These are phyloP conservation scores for Paracorniculantispora psalliotae DNA, from an alignment of 2,329 filamentous ascomycete species.

Conservation along the genomic window DNA sequence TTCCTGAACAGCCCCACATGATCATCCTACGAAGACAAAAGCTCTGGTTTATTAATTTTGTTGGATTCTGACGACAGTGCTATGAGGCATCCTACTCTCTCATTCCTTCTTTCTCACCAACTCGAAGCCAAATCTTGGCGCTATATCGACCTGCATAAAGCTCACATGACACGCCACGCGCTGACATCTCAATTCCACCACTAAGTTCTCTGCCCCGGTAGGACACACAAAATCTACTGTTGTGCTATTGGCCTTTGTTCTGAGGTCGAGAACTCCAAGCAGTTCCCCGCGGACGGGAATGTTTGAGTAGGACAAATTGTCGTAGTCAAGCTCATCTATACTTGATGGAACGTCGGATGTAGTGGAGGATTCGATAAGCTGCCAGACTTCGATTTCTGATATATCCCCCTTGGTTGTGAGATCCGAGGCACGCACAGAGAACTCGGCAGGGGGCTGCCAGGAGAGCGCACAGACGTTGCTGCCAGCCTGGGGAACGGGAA, in stretches of 20 bases:
- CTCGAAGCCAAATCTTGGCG: conserved; percentile 12
- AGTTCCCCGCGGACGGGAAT: conserved; percentile 11
- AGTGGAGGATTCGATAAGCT: conserved; percentile 5
- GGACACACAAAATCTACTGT: conserved; percentile 4
- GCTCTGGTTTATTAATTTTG: too few relatives aligned
- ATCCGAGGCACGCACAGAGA: background rate
- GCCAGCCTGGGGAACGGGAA: background rate
- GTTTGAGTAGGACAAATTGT: conserved; percentile 8
- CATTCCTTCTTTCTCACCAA: conserved; percentile 3
- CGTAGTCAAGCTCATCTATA: conserved; percentile 10
- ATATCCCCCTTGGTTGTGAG: conserved; percentile 10
- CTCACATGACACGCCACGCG: conserved; percentile 11
- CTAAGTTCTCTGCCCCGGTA: background rate
- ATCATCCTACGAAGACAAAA: too few relatives aligned
- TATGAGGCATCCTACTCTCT: too few relatives aligned
- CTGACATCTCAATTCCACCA: conserved; percentile 11
- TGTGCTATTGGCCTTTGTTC: background rate
- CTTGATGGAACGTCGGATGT: background rate
- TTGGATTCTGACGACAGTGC: too few relatives aligned
- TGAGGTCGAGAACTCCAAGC: conserved; percentile 7
- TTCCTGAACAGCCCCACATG: too few relatives aligned
- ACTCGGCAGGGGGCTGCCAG: background rate
- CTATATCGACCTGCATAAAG: conserved; percentile 9
- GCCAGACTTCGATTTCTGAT: conserved; percentile 6
- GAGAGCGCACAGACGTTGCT: background rate